Evolutionary conservation across 2,329 filamentous ascomycete species (phyloP), one percentile per base, ranked within the genome.

Genomic region (Aspergillus pseudonomiae): DNA sequence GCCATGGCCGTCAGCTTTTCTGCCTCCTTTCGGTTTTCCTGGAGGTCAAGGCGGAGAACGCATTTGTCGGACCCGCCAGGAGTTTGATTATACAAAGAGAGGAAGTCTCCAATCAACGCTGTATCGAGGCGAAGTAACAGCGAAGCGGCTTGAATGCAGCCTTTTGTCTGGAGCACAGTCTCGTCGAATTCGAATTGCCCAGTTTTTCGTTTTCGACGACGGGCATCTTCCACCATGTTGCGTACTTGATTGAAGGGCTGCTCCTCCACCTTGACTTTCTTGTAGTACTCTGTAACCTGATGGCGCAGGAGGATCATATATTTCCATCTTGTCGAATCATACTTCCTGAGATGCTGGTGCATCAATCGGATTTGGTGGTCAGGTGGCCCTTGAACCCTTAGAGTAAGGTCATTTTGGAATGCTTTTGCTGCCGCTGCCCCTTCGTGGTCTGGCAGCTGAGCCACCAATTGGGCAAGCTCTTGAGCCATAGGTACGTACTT

Each of bases 101-200:
- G 60, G 30, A 83, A 74, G 66, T 86, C 83, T 0, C 76, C 73
- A 1, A 87, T 64, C 11, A 86, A 75, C 3, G 77, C 56, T 0
- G 83, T 68, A 50, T 88, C 83, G 64, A 83, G 84, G 12, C 81
- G 80, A 2, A 88, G 68, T 2, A 81, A 70, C 2, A 88, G 74
- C 0, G 79, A 70, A 0, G 70, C 69, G 0, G 84, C 82, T 41
- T 82, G 78, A 11, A 87, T 68, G 32, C 68, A 64, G 52, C 76
- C 75, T 59, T 74, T 74, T 2, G 74, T 74, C 57, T 80, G 77
- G 36, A 81, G 67, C 4, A 80, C 70, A 52, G 65, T 72, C 21
- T 68, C 68, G 43, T 75, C 72, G 36, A 72, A 72, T 36, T 71
- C 52, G 36, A 78, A 72, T 43, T 70, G 63, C 4, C 65, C 63